Percentiles rank a stretch among this genome's conserved stretches.
Evolutionary conservation across 1,139 yeast species (phyloP).

Genomic region (Wickerhamomyces sp.): DNA sequence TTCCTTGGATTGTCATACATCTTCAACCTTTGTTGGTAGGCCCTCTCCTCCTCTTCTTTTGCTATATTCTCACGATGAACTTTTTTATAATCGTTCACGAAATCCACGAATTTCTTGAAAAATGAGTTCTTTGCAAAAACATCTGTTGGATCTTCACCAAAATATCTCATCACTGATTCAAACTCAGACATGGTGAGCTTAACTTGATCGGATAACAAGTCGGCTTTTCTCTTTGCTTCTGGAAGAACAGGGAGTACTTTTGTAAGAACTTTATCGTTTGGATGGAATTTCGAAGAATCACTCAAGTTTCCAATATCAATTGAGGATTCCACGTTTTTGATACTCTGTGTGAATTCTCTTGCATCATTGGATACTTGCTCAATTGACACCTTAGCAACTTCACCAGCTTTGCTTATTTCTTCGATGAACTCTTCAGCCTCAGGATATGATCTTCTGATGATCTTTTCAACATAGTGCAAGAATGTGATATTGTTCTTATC

Average conservation of each 20-base stretch:
- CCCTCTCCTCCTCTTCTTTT: slow-evolving; percentile 64
- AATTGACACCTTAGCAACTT: slow-evolving; percentile 60
- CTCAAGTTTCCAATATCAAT: slow-evolving; percentile 73
- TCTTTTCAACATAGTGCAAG: slow-evolving; percentile 73
- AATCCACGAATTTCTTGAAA: slow-evolving; percentile 60
- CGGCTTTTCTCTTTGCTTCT: slow-evolving; percentile 63
- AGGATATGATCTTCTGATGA: slow-evolving; percentile 64
- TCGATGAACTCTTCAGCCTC: slow-evolving; percentile 53
- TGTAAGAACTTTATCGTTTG: slow-evolving; percentile 58
- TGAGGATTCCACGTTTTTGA: slow-evolving; percentile 67
- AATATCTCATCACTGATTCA: slow-evolving; percentile 63
- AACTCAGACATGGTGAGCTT: slow-evolving; percentile 61
- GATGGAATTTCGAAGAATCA: slow-evolving; percentile 71
- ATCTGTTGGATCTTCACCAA: slow-evolving; percentile 75
- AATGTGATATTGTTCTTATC: slow-evolving; percentile 75
- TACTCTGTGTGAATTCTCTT: slow-evolving; percentile 47
- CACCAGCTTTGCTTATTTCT: slow-evolving; percentile 54
- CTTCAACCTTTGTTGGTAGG: slow-evolving; percentile 62
- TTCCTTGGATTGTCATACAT: slow-evolving; percentile 43
- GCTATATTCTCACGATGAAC: slow-evolving; percentile 61
- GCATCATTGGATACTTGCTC: slow-evolving; percentile 66
- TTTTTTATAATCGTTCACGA: slow-evolving; percentile 59
- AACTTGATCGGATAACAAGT: slow-evolving; percentile 58
- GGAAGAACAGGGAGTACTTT: slow-evolving; percentile 63
- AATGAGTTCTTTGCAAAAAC: slow-evolving; percentile 63